phyloP scores from a whole-genome alignment of 2,329 filamentous ascomycete species.

The Botrytis medusae region DNA sequence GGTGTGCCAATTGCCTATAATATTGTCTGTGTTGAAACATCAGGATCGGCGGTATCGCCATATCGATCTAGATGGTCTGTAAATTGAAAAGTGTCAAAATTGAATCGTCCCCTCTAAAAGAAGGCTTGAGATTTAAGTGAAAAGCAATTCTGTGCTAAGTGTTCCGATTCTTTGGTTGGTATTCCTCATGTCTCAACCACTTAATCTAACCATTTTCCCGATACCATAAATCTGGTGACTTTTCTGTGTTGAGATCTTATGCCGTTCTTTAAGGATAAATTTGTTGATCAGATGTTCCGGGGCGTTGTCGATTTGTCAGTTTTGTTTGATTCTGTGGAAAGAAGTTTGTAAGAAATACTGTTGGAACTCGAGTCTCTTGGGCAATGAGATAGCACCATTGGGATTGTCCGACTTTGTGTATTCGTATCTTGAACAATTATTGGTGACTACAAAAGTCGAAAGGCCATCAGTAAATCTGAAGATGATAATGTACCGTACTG shows the following conservation, averaged over 20 bases:
- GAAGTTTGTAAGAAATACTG: not conserved
- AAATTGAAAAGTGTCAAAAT: not conserved
- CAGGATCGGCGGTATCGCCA: not conserved
- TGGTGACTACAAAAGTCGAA: not conserved
- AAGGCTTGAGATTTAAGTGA: not conserved
- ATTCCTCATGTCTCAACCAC: not conserved
- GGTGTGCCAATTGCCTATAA: not conserved
- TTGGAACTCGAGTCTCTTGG: not conserved
- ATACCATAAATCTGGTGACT: not conserved
- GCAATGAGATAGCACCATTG: not conserved
- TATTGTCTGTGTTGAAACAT: not conserved
- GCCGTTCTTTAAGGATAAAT: not conserved
- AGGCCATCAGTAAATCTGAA: not conserved
- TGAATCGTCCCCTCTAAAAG: not conserved
- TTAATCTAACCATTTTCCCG: not conserved
- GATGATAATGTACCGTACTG: not conserved
- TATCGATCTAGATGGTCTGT: not conserved
- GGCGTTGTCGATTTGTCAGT: not conserved
- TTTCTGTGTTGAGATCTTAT: not conserved
- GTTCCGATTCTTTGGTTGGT: not conserved
- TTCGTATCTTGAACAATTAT: not conserved
- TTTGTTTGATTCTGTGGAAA: not conserved
- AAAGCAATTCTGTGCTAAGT: not conserved
- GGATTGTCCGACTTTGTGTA: not conserved
- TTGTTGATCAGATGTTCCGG: not conserved